Percentiles rank a stretch among this genome's conserved stretches.
These are phyloP conservation scores for Septoria petroselini DNA, from an alignment of 2,329 filamentous ascomycete genomes.

Conservation along the genomic window DNA sequence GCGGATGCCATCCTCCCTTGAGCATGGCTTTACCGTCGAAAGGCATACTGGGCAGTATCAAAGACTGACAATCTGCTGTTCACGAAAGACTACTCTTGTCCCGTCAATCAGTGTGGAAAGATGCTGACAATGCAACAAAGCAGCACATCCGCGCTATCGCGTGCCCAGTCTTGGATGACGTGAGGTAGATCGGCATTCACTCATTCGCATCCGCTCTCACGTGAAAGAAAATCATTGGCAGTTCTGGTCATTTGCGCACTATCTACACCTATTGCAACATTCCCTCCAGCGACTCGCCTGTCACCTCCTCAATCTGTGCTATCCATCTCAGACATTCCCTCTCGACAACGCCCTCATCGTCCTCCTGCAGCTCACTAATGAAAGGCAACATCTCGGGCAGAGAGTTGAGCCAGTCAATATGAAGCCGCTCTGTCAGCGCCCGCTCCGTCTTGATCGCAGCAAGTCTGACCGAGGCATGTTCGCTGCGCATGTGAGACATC, in stretches of 20 bases:
- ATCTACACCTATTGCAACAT: constrained; percentile 59
- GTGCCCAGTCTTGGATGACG: no score
- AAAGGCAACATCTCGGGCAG: constrained; percentile 94
- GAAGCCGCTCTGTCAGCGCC: constrained; percentile 64
- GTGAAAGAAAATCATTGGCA: neutral
- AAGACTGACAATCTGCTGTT: neutral
- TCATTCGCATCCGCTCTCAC: no score
- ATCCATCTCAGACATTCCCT: constrained; percentile 88
- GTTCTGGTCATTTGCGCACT: neutral
- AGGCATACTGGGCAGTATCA: constrained; percentile 2
- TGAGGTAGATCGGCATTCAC: no score
- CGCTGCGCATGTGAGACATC: constrained; percentile 73
- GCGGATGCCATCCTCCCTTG: constrained; percentile 52
- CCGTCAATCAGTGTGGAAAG: neutral
- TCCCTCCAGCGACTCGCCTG: constrained; percentile 85
- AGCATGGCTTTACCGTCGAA: constrained; percentile 37
- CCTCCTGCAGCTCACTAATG: constrained; percentile 92
- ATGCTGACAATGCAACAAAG: no score
- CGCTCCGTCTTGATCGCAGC: constrained; percentile 81
- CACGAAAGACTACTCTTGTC: no score
- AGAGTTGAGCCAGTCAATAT: constrained; percentile 89
- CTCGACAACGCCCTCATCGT: constrained; percentile 92
- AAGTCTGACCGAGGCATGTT: constrained; percentile 68
- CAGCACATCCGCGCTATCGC: no score
- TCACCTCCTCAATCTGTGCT: constrained; percentile 77